Percentiles rank a stretch among this genome's conserved stretches.
Conservation (phyloP, 2,329 filamentous ascomycete genomes). For the Phoma herbarum region DNA sequence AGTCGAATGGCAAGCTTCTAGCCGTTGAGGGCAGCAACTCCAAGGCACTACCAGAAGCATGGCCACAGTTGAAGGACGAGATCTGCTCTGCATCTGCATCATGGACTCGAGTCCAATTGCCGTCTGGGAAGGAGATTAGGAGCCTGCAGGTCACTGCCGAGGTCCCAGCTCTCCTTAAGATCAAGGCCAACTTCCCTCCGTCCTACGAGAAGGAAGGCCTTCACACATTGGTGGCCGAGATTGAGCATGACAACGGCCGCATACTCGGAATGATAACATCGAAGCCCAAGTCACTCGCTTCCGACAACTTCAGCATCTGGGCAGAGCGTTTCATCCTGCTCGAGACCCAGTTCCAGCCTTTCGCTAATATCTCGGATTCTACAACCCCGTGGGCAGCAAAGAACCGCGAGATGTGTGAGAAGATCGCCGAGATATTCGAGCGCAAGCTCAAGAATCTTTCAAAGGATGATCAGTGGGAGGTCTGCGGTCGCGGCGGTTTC, state of each 20-base stretch:
- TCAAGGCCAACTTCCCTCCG: constrained; percentile 38
- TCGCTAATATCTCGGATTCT: constrained; percentile 28
- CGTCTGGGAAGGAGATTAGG: constrained; percentile 38
- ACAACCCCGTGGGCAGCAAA: constrained; percentile 32
- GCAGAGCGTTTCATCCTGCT: constrained; percentile 42
- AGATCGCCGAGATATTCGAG: constrained; percentile 41
- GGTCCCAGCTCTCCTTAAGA: constrained; percentile 30
- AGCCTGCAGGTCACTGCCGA: constrained; percentile 29
- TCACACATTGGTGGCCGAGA: constrained; percentile 31
- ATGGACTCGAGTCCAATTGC: constrained; percentile 30
- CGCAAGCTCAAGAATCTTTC: constrained; percentile 41
- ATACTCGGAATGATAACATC: constrained; percentile 36
- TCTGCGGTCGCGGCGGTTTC: constrained; percentile 36
- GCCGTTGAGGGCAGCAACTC: constrained; percentile 39
- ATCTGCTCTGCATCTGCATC: constrained; percentile 27
- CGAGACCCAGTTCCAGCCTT: constrained; percentile 40
- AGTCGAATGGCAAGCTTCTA: constrained; percentile 33
- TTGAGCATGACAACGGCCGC: constrained; percentile 34
- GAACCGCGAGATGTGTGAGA: constrained; percentile 29
- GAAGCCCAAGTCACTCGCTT: constrained; percentile 33
- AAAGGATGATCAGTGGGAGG: constrained; percentile 41
- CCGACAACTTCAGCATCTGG: constrained; percentile 38
- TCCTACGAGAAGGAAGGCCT: constrained; percentile 32
- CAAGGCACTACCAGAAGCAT: constrained; percentile 29
- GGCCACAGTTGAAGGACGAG: constrained; percentile 31